Evolutionary conservation across 805 yeast species (phyloP).

Genomic region (Hanseniaspora valbyensis): DNA sequence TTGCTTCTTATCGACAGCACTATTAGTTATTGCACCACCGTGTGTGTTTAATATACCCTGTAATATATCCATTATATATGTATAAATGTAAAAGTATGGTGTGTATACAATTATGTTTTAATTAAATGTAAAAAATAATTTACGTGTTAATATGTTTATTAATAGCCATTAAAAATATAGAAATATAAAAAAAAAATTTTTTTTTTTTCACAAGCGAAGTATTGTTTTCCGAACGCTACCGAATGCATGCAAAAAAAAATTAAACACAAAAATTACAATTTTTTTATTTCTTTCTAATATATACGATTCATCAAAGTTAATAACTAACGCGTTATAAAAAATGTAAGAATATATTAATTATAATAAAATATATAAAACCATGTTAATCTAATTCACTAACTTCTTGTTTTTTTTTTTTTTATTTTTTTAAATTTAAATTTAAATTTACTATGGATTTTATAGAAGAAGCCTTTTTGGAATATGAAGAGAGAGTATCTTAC

Average conservation of each 20-base stretch:
- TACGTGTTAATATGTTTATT: background rate
- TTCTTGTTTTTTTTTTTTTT: background rate
- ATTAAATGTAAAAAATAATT: no score
- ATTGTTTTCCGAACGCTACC: no score
- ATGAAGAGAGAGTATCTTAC: background rate
- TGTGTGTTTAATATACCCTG: background rate
- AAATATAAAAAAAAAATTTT: no score
- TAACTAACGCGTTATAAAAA: no score
- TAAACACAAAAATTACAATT: no score
- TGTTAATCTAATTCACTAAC: background rate
- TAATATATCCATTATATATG: background rate
- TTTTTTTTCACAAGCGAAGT: no score
- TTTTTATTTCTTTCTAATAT: no score
- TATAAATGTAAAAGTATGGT: background rate
- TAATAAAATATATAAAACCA: background rate
- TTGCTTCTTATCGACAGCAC: background rate
- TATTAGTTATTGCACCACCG: background rate
- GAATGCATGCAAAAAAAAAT: no score
- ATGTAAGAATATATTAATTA: no score
- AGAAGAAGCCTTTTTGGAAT: background rate
- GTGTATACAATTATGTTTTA: background rate
- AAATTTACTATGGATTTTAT: slow-evolving; percentile 19
- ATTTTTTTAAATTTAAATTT: no score
- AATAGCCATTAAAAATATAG: no score
- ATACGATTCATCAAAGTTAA: no score